A percentile compares a stretch with the other conserved stretches of the same genome.
Conservation (phyloP, 352 stramenopile genomes). For the Aphanomyces stellatus region DNA sequence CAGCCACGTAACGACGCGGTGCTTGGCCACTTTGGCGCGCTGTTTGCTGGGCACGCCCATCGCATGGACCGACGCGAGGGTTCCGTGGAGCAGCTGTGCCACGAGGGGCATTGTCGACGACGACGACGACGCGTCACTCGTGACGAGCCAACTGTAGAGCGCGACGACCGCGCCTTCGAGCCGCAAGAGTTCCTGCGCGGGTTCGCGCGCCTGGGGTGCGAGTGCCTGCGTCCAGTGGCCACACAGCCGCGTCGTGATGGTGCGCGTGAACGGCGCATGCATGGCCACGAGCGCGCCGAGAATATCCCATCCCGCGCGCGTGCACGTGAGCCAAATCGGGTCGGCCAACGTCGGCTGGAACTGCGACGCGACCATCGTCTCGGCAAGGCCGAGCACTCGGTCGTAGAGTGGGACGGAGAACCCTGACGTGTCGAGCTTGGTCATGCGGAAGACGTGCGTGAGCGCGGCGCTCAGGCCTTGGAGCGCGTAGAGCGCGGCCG, state of each 20-base stretch:
- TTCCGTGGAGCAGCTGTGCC: constrained; percentile 63
- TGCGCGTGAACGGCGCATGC: constrained; percentile 53
- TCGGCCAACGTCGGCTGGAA: constrained; percentile 65
- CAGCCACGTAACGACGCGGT: constrained; percentile 68
- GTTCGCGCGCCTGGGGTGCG: constrained; percentile 69
- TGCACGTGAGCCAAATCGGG: constrained; percentile 83
- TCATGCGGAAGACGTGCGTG: constrained; percentile 24
- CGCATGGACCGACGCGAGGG: constrained; percentile 42
- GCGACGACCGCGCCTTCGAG: constrained; percentile 74
- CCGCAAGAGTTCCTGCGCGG: constrained; percentile 66
- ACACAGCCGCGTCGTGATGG: constrained; percentile 43
- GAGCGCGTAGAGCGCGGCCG: constrained; percentile 43
- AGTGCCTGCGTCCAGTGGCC: constrained; percentile 71
- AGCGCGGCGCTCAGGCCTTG: constrained; percentile 64
- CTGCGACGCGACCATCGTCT: constrained; percentile 69
- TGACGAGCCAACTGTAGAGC: constrained; percentile 48
- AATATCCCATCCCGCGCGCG: constrained; percentile 72
- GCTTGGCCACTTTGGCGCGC: constrained; percentile 65
- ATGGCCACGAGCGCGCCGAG: constrained; percentile 58
- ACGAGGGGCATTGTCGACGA: constrained; percentile 53
- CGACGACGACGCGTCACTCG: constrained; percentile 26
- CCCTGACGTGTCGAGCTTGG: constrained; percentile 17
- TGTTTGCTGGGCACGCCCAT: constrained; percentile 72
- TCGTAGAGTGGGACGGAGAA: neutral
- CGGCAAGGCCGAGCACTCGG: constrained; percentile 43